These are phyloP conservation scores for Oehlia diaphana DNA, from an alignment of 192 early-diverging fungal genomes.

Conservation along the genomic window DNA sequence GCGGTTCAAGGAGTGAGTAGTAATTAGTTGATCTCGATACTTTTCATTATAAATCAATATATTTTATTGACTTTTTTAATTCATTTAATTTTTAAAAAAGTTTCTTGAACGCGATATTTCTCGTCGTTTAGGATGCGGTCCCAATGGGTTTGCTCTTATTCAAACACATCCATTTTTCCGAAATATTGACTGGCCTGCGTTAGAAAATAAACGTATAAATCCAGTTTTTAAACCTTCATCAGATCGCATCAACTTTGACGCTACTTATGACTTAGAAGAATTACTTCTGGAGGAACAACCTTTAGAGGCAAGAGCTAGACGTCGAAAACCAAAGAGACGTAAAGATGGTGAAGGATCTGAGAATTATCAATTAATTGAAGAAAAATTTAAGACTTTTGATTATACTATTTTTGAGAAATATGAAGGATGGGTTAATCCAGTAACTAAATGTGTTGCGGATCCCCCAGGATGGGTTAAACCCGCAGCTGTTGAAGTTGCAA, in stretches of 20 bases:
- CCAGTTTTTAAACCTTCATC: constrained; percentile 51
- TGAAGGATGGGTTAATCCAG: constrained; percentile 61
- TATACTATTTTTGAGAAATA: constrained; percentile 80
- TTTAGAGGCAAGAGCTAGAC: constrained; percentile 40
- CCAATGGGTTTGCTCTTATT: constrained; percentile 44
- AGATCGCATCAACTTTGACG: constrained; percentile 70
- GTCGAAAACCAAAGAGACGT: constrained; percentile 42
- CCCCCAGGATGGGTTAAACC: constrained; percentile 68
- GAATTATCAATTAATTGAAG: constrained; percentile 59
- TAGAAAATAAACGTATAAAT: constrained; percentile 45
- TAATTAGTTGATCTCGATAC: background rate
- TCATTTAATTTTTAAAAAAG: constrained; percentile 34
- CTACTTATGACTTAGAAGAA: constrained; percentile 75
- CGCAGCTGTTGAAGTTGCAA: constrained; percentile 27
- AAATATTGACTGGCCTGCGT: constrained; percentile 43
- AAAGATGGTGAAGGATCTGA: constrained; percentile 39
- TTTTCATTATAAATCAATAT: background rate
- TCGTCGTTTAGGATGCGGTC: constrained; percentile 49
- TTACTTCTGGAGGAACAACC: constrained; percentile 70
- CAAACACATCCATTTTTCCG: constrained; percentile 55
- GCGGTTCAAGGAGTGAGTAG: constrained; percentile 64
- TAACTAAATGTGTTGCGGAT: constrained; percentile 58
- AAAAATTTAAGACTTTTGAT: constrained; percentile 77
- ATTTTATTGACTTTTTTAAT: background rate
- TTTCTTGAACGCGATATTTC: constrained; percentile 54